These are phyloP conservation scores for Fusarium duplospermum DNA, from an alignment of 2,329 filamentous ascomycete species.

Conservation along the genomic window DNA sequence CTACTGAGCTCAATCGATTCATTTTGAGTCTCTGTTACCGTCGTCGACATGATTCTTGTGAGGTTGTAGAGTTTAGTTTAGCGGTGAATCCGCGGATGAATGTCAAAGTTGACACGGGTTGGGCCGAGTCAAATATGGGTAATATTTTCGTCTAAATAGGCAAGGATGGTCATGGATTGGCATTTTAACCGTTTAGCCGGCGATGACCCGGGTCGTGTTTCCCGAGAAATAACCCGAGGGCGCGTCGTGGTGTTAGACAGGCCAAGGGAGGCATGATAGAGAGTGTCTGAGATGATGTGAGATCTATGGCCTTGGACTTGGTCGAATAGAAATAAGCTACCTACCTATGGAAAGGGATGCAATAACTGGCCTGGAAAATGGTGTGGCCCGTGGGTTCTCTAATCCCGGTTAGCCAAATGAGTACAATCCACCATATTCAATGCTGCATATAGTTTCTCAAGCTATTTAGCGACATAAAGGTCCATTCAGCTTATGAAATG, in stretches of 20 bases:
- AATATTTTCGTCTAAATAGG: neutral
- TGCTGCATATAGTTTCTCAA: neutral
- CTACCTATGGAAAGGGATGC: neutral
- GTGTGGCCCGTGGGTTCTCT: neutral
- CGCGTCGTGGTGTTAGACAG: neutral
- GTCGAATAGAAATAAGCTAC: neutral
- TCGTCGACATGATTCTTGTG: slow-evolving; percentile 20
- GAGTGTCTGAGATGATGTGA: neutral
- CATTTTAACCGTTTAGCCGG: slow-evolving; percentile 5
- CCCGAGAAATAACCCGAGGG: neutral
- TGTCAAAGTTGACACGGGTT: neutral
- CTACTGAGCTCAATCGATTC: slow-evolving; percentile 25
- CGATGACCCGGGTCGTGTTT: neutral
- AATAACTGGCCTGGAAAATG: neutral
- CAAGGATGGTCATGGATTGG: neutral
- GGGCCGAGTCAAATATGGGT: neutral
- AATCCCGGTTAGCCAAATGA: neutral
- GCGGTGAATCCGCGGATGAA: neutral
- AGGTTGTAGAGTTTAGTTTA: neutral
- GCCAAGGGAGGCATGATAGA: neutral
- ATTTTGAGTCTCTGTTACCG: slow-evolving; percentile 12
- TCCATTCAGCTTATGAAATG: neutral
- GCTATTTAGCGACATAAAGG: neutral
- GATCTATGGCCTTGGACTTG: neutral
- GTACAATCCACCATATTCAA: neutral